Evolutionary conservation across 2,329 filamentous ascomycete genomes (phyloP), one percentile per base, ranked within the genome.

Genomic region (Botryotinia convoluta): DNA sequence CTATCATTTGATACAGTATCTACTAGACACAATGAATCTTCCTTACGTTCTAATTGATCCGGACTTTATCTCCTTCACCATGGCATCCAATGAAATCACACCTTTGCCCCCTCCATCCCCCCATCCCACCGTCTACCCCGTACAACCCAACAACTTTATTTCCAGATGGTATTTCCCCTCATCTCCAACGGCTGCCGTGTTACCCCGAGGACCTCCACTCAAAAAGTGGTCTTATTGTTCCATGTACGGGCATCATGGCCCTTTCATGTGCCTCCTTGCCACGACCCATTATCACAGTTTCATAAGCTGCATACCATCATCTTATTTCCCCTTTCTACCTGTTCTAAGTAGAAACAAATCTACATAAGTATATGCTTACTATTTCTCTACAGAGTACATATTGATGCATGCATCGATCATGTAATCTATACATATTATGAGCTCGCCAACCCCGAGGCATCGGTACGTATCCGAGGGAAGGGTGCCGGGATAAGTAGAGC

Each of bases 131-230:
- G 35, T 54, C 35, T 35, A 67, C 32, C 45, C 60, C 45, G 35
- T 39, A 39, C 32, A 68, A 54, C 64, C 64, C 45, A 54, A n/a
- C 64, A 54, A 68, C 35, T 39, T 29, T 54, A 39, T 57, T 69
- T 69, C 48, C 65, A 57, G 18, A 26, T 57, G 32, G n/a, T 10
- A 57, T 57, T 42, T 59, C 71, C 48, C 71, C 71, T 72, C 71
- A 67, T 60, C 62, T 72, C 35, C 71, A 72, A 72, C 71, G 71
- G 71, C 62, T 69, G 71, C 62, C 51, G 71, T 72, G 62, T 57
- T 48, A 67, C 70, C 70, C 37, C 48, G 42, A 72, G 45, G 29
- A 32, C 16, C 51, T 26, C 37, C 70, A 37, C 42, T 57, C 29
- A n/a, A 67, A 60, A 72, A 60, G 62, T 68, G 70, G 62, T 48